These are phyloP conservation scores for Kickxella alabastrina DNA, from an alignment of 192 early-diverging fungal genomes.

Conservation along the genomic window DNA sequence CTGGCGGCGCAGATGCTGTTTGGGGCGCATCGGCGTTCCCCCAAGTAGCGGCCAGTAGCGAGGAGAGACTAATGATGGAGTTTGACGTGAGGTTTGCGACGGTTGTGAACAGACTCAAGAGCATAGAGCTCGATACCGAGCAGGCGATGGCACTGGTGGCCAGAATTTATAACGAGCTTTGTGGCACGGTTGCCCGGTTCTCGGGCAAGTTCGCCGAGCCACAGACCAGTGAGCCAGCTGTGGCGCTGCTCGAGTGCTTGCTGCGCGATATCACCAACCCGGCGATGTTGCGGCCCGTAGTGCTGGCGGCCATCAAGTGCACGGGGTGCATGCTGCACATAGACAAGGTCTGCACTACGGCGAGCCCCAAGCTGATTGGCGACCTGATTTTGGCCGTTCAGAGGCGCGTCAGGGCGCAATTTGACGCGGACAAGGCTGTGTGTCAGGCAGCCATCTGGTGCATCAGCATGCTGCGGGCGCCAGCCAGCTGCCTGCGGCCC, in stretches of 20 bases:
- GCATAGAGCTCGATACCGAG: background rate
- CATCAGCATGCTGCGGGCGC: slow-evolving; percentile 20
- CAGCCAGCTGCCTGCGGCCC: slow-evolving; percentile 7
- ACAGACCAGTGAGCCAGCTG: background rate
- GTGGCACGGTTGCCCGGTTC: slow-evolving; percentile 9
- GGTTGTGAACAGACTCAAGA: slow-evolving; percentile 1
- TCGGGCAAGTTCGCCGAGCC: background rate
- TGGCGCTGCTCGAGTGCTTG: slow-evolving; percentile 14
- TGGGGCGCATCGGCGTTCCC: background rate
- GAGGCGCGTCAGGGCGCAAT: slow-evolving; percentile 3
- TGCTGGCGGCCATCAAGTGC: slow-evolving; percentile 28
- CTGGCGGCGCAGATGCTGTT: slow-evolving; percentile 5
- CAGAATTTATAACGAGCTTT: slow-evolving; percentile 22
- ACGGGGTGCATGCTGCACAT: slow-evolving; percentile 28
- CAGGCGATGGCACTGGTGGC: background rate
- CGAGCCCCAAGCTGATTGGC: slow-evolving; percentile 1
- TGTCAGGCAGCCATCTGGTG: slow-evolving; percentile 31
- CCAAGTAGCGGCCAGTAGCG: background rate
- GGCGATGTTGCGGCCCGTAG: background rate
- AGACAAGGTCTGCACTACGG: slow-evolving; percentile 5
- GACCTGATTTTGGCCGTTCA: slow-evolving; percentile 7
- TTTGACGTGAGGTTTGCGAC: slow-evolving; percentile 12
- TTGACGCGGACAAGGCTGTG: slow-evolving; percentile 19
- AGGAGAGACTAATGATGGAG: background rate
- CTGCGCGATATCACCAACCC: slow-evolving; percentile 14